Base-by-base conservation (phyloP, 2,329 filamentous ascomycete genomes). In the Colletotrichum orchidophilum region DNA sequence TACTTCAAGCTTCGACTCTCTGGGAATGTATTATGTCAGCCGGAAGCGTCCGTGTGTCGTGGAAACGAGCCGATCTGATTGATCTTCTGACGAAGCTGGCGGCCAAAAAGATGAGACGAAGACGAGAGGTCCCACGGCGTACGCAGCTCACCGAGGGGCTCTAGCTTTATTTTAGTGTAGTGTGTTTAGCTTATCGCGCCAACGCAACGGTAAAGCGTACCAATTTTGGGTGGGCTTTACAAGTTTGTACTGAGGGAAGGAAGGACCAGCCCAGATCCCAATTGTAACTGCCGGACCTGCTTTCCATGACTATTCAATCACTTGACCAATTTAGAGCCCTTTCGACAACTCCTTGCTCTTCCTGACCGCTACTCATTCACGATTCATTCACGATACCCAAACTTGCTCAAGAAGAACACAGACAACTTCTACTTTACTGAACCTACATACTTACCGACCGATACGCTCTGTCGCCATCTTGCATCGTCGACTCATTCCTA, bases 81-180 rank as follows among this genome's bases (percentile, higher is more conserved):
- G 63, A 62, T 61, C 35, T 24, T 31, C 39, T 58, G 57, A 50
- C 24, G 33, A 35, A 54, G 27, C 13, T 55, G 15, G 21, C 35
- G 52, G 31, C n/a, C 15, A 18, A 53, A 46, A 31, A 71, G 9
- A 39, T 69, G 42, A n/a, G 64, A 71, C 29, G 69, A 63, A 59
- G 46, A 35, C 15, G 15, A 67, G 29, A 35, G 33, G 21, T 26
- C 39, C 31, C 21, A 33, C 7, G 35, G 6, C 21, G 35, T 53
- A 59, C 53, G 59, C 52, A 26, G 69, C 33, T 63, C 64, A 46
- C 69, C 33, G 21, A 55, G 64, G 59, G 69, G 69, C 69, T 68
- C 59, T 60, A 71, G 64, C 69, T 71, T 31, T 50, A 21, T 54
- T 54, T 71, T 69, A 63, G 68, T 52, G 64, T 54, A 12, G n/a